Percentiles rank a stretch among this genome's conserved stretches.
These are phyloP conservation scores for Alternaria ventricosa DNA, from an alignment of 2,329 filamentous ascomycete species.

Conservation along the genomic window DNA sequence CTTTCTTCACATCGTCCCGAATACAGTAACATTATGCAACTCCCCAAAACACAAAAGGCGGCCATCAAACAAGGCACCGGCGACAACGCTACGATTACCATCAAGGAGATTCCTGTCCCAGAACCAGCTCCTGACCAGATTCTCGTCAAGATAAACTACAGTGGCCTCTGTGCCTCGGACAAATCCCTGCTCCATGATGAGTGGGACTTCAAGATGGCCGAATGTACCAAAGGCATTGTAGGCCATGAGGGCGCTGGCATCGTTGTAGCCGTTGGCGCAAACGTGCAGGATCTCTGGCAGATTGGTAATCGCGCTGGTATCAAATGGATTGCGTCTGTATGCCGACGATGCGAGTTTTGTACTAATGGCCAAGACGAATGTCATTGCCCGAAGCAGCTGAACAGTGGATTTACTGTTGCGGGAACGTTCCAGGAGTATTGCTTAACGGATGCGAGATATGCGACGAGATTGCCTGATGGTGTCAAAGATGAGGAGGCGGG, in stretches of 20 bases:
- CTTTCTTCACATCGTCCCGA: not conserved
- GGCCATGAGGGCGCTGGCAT: constrained; percentile 78
- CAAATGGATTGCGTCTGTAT: constrained; percentile 84
- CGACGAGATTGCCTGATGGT: constrained; percentile 54
- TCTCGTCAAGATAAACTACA: constrained; percentile 63
- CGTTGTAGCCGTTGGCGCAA: constrained; percentile 72
- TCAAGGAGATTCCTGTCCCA: constrained; percentile 41
- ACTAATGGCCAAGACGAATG: constrained; percentile 61
- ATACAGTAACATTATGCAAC: constrained; percentile 23
- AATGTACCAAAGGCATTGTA: constrained; percentile 61
- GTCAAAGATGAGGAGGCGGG: constrained; percentile 55
- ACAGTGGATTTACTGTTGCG: constrained; percentile 67
- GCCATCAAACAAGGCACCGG: constrained; percentile 44
- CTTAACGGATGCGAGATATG: constrained; percentile 54
- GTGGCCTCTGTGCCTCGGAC: constrained; percentile 64
- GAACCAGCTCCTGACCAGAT: constrained; percentile 59
- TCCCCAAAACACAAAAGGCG: constrained; percentile 46
- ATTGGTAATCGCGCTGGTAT: constrained; percentile 60
- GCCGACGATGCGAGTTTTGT: constrained; percentile 82
- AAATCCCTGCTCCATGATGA: constrained; percentile 47
- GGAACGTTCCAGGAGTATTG: constrained; percentile 54
- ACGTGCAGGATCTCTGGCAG: constrained; percentile 70
- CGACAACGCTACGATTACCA: constrained; percentile 23
- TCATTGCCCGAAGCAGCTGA: constrained; percentile 59
- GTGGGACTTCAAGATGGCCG: constrained; percentile 41